Conservation (phyloP, 192 early-diverging fungal genomes). For the Allomyces javanicus region DNA sequence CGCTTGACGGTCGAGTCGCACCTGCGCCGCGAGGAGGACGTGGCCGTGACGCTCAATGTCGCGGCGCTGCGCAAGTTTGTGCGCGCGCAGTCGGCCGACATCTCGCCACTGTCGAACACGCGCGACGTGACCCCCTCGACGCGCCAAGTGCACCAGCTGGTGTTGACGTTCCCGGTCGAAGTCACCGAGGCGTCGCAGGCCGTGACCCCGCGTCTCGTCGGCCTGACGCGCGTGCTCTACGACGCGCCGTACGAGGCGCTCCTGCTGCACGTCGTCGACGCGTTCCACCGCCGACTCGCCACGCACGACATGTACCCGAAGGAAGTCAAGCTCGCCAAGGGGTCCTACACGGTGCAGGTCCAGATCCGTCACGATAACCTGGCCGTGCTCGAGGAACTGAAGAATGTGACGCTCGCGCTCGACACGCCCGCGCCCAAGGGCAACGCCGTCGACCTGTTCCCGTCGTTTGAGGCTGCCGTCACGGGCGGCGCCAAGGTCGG, state of each 20-base stretch:
- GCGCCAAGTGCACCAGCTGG: slow-evolving; percentile 44
- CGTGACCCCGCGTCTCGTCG: slow-evolving; percentile 21
- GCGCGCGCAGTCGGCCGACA: slow-evolving; percentile 37
- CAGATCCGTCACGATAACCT: slow-evolving; percentile 52
- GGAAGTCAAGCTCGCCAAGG: slow-evolving; percentile 43
- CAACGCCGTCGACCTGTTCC: slow-evolving; percentile 28
- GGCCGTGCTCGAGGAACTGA: slow-evolving; percentile 56
- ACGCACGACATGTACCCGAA: slow-evolving; percentile 56
- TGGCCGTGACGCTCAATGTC: slow-evolving; percentile 28
- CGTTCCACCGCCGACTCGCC: slow-evolving; percentile 48
- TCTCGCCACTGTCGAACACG: slow-evolving; percentile 41
- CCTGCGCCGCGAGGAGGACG: slow-evolving; percentile 48
- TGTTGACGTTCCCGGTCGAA: slow-evolving; percentile 51
- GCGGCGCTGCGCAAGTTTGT: slow-evolving; percentile 43
- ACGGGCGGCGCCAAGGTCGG: slow-evolving; percentile 25
- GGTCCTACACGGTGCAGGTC: slow-evolving; percentile 65
- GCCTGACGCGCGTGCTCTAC: slow-evolving; percentile 2
- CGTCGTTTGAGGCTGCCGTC: slow-evolving; percentile 33
- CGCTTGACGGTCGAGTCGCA: slow-evolving; percentile 50
- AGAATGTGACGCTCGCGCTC: slow-evolving; percentile 33
- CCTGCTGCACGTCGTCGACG: slow-evolving; percentile 44
- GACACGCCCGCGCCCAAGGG: slow-evolving; percentile 41
- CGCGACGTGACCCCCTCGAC: slow-evolving; percentile 59
- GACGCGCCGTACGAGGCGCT: slow-evolving; percentile 59
- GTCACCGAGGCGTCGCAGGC: slow-evolving; percentile 24